A percentile compares a stretch with the other conserved stretches of the same genome.
phyloP scores from a whole-genome alignment of 306 rosid genomes.

The Comarum palustre region DNA sequence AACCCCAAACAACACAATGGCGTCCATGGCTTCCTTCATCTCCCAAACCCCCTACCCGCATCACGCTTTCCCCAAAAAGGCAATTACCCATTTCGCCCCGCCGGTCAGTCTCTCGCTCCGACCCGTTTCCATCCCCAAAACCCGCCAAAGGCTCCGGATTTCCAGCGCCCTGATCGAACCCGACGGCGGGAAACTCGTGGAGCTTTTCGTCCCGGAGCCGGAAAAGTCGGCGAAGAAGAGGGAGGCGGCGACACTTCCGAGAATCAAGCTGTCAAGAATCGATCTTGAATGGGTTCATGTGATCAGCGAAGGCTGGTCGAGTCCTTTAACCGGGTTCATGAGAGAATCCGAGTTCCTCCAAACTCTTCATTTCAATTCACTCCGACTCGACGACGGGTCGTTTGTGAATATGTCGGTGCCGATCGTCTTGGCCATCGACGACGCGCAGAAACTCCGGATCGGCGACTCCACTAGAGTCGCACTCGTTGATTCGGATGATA shows the following conservation, averaged over 20 bases:
- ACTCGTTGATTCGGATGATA: constrained; percentile 56
- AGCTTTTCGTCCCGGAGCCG: constrained; percentile 63
- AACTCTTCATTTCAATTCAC: constrained; percentile 98
- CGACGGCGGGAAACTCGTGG: constrained; percentile 82
- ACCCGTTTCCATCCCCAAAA: constrained; percentile 1
- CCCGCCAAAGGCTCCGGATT: constrained; percentile 42
- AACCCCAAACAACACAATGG: constrained; percentile 42
- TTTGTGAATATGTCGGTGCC: constrained; percentile 92
- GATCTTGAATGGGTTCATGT: constrained; percentile 89
- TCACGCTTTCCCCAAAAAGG: constrained; percentile 35
- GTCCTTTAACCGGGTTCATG: constrained; percentile 89
- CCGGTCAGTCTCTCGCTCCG: constrained; percentile 28
- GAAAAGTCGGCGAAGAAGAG: constrained; percentile 46
- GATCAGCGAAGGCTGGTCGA: constrained; percentile 97
- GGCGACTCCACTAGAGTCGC: constrained; percentile 71
- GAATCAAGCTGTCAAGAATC: constrained; percentile 60
- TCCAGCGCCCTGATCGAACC: constrained; percentile 81
- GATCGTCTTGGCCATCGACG: constrained; percentile 84
- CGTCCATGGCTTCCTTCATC: constrained; percentile 77
- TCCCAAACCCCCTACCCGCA: constrained; percentile 41
- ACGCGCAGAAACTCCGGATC: constrained; percentile 63
- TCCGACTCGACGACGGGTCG: constrained; percentile 76
- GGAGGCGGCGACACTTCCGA: constrained; percentile 64
- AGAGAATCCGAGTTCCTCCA: constrained; percentile 99
- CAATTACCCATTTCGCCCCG: constrained; percentile 47